Conservation (phyloP, 2,329 filamentous ascomycete species). For the Trichoderma asperellum region DNA sequence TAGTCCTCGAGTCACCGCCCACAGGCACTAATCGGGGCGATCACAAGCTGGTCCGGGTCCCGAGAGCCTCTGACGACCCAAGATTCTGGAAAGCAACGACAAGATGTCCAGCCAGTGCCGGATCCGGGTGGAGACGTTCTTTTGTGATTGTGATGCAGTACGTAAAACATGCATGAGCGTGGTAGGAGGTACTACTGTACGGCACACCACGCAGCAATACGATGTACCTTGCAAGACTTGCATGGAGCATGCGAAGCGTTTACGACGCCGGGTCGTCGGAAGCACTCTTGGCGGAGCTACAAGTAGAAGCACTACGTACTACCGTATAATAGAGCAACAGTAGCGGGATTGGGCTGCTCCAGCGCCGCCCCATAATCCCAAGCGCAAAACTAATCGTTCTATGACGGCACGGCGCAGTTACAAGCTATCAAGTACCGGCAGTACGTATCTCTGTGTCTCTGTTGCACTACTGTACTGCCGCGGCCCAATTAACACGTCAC, state of each 20-base stretch:
- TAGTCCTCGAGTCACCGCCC: neutral
- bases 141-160: too few relatives aligned
- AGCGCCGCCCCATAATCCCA: neutral
- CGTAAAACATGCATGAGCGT: neutral
- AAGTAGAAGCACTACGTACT: neutral
- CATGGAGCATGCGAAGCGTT: neutral
- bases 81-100: neutral
- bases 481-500: conserved; percentile 32
- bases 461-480: neutral
- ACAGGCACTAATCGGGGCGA: neutral
- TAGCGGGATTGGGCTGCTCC: too few relatives aligned
- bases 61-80: neutral
- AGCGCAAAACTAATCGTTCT: neutral
- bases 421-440: neutral
- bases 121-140: neutral
- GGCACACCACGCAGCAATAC: neutral
- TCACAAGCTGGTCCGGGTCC: conserved; percentile 7
- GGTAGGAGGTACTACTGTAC: neutral
- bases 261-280: neutral
- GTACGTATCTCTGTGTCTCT: neutral
- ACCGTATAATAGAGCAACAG: neutral
- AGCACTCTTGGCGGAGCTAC: neutral
- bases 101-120: neutral
- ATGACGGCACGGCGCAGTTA: conserved; percentile 7
- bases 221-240: neutral